Evolutionary conservation across 2,329 filamentous ascomycete genomes (phyloP).

Genomic region (Thielaviopsis populi): DNA sequence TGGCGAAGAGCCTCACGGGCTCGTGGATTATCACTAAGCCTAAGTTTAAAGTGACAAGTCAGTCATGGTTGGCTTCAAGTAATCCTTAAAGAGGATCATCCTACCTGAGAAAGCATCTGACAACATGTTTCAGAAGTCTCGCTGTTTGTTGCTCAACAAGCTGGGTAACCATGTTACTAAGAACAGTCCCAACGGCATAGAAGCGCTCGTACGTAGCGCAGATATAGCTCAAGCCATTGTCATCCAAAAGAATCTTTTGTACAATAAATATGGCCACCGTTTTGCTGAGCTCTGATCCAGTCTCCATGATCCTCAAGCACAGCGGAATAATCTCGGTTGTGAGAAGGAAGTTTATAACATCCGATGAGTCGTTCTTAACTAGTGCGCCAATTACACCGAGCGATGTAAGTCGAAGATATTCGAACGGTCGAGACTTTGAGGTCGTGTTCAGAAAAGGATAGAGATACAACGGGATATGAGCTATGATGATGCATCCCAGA

Average conservation of each 20-base stretch:
- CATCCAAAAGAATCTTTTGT: conserved; percentile 94
- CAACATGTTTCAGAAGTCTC: conserved; percentile 88
- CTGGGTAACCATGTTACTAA: conserved; percentile 98
- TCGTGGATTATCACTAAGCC: conserved; percentile 87
- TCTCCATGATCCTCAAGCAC: conserved; percentile 98
- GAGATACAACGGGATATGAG: conserved; percentile 91
- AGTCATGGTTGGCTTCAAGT: background rate
- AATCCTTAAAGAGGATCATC: conserved; percentile 22
- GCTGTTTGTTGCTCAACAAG: conserved; percentile 96
- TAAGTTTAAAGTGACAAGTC: conserved; percentile 25
- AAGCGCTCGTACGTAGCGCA: conserved; percentile 98
- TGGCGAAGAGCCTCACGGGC: conserved; percentile 89
- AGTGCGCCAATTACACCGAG: conserved; percentile 92
- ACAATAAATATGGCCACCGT: conserved; percentile 99
- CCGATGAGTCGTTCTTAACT: conserved; percentile 96
- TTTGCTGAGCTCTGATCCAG: conserved; percentile 93
- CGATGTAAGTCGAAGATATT: conserved; percentile 90
- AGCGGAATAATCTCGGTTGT: conserved; percentile 98
- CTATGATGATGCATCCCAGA: conserved; percentile 32
- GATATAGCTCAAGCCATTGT: conserved; percentile 93
- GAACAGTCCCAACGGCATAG: conserved; percentile 90
- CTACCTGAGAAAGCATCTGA: conserved; percentile 88
- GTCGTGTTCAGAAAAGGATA: conserved; percentile 98
- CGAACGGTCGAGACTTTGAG: conserved; percentile 92
- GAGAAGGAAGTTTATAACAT: conserved; percentile 96